These are phyloP conservation scores for Ambrosia hybrid DNA, from an alignment of 140 eudicot genomes.

Conservation along the genomic window DNA sequence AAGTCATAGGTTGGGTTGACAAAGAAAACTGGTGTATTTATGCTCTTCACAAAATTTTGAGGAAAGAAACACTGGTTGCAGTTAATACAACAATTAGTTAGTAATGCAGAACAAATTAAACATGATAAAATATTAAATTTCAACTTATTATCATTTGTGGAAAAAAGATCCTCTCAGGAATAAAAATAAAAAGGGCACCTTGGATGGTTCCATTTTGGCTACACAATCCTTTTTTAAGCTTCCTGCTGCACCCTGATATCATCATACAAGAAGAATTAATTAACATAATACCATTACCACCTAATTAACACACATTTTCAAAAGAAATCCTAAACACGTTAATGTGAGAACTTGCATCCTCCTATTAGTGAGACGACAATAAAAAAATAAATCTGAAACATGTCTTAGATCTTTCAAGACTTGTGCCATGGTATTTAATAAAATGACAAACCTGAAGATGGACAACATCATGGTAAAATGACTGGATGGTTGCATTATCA, in stretches of 20 bases:
- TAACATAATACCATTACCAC: not conserved
- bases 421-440: slow-evolving; percentile 6
- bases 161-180: slow-evolving; percentile 9
- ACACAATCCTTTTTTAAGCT: slow-evolving; percentile 78
- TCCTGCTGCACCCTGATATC: slow-evolving; percentile 63
- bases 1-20: slow-evolving; percentile 92
- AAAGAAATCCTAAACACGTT: not conserved
- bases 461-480: slow-evolving; percentile 75
- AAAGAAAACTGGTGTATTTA: slow-evolving; percentile 76
- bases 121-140: not conserved
- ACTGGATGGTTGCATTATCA: slow-evolving; percentile 59
- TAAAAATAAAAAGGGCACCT: slow-evolving; percentile 43
- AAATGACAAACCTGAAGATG: slow-evolving; percentile 65
- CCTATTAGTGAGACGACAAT: slow-evolving; percentile 5
- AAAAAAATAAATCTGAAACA: not conserved
- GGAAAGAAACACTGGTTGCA: slow-evolving; percentile 88
- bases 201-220: slow-evolving; percentile 58
- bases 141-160: slow-evolving; percentile 1
- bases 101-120: slow-evolving; percentile 15
- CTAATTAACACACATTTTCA: not conserved
- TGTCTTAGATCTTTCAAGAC: not conserved
- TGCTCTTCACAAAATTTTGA: slow-evolving; percentile 59
- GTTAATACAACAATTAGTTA: slow-evolving; percentile 10
- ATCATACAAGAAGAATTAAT: slow-evolving; percentile 20
- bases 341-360: not conserved